Evolutionary conservation across 768 basidiomycete species (phyloP), one percentile per base, ranked within the genome.

Genomic region (Lentinula detonsa): DNA sequence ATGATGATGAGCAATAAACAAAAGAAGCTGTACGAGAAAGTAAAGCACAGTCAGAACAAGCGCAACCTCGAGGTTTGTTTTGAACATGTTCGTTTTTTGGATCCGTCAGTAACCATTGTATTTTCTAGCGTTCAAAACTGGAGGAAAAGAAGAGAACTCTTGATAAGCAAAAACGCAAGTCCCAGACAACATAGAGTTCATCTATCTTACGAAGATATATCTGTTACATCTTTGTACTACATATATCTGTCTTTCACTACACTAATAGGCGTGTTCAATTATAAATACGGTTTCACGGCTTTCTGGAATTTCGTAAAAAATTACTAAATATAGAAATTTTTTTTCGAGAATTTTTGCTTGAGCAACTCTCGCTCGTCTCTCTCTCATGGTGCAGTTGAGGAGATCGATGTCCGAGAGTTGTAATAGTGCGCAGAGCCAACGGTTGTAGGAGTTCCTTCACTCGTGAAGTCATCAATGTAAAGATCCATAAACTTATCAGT

Each of bases 1-100:
- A 96, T 98, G 87, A 82, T 98, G 85, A 88, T 97, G 87, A 96
- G 92, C 78, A 94, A 93, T 74, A 93, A 91, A 76, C 90, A 96
- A 73, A 84, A 86, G 67, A 95, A 95, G 74, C 74, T 97, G 67
- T 96, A 95, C 72, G 93, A 94, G 74, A 90, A 90, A 75, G 91
- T 97, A 85, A 93, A 94, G 76, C 85, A 91, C 70, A 86, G 87
- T 65, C 83, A 95, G 70, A 81, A 82, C 71, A 91, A 88, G 75
- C 86, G 87, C 62, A 79, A 80, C 13, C 75, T 80, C 28, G 92
- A 96, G 90, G 95, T 95, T 71, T 66, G 87, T 76, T 28, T 57
- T 61, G 5, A 21, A 31, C 34, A 42, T 43, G 33, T 43, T 18
- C 13, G 31, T 49, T 43, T 33, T 48, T 37, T 39, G 43, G 40